Conservation (phyloP, 2,329 filamentous ascomycete genomes). For the Chaetothyriales sp. region DNA sequence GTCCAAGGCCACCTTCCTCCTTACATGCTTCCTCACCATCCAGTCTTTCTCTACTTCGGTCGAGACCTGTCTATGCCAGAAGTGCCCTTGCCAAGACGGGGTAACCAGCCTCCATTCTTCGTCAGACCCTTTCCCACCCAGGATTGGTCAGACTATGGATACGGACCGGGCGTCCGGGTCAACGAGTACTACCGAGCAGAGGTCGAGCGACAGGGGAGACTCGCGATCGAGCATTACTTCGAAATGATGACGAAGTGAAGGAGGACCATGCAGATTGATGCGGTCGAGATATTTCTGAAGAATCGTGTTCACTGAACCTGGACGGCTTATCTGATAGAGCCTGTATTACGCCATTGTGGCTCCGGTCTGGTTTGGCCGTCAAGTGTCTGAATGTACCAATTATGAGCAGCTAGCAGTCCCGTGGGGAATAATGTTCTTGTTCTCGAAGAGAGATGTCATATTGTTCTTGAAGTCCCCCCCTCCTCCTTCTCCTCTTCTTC, state of each 20-base stretch:
- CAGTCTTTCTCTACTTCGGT: neutral
- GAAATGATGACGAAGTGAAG: neutral
- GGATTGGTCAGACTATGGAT: neutral
- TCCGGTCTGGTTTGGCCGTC: neutral
- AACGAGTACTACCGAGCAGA: neutral
- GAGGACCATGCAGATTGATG: neutral
- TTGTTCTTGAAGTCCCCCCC: neutral
- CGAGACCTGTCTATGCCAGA: neutral
- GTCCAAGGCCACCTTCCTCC: neutral
- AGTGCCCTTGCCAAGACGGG: neutral
- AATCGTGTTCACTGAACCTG: neutral
- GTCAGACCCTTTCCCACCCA: neutral
- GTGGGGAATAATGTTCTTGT: neutral
- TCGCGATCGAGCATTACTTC: neutral
- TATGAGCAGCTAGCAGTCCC: neutral
- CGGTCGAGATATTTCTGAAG: neutral
- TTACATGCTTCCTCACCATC: neutral
- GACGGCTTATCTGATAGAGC: too few relatives aligned
- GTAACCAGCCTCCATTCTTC: neutral
- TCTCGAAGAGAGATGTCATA: neutral
- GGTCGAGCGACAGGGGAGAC: neutral
- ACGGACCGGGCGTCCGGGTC: neutral
- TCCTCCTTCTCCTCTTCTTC: neutral
- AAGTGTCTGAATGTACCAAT: neutral
- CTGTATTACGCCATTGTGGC: neutral